A percentile compares a stretch with the other conserved stretches of the same genome.
These are phyloP conservation scores for Cronartium quercuum DNA, from an alignment of 1,284 basidiomycete genomes.

Conservation along the genomic window DNA sequence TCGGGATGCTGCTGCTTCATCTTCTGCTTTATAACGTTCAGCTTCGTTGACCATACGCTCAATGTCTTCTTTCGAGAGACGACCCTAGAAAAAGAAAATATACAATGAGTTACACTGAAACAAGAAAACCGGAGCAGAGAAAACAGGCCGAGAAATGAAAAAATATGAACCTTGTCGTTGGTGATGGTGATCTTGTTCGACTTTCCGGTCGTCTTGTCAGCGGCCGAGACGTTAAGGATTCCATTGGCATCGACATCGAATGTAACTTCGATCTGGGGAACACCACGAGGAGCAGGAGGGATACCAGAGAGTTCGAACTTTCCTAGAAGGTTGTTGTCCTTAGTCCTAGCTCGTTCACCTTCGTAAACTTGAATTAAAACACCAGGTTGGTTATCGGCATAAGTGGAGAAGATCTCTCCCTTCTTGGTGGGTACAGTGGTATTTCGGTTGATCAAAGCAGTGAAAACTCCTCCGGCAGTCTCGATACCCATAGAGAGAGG, in stretches of 20 bases:
- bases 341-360: conserved; percentile 97
- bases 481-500: conserved; percentile 83
- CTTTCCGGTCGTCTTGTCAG: conserved; percentile 97
- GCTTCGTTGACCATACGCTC: conserved; percentile 93
- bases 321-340: conserved; percentile 99
- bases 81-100: conserved; percentile 58
- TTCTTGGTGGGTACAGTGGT: conserved; percentile 99
- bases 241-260: conserved; percentile 82
- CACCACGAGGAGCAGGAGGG: conserved; percentile 95
- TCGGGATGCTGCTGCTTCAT: conserved; percentile 55
- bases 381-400: conserved; percentile 98
- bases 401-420: conserved; percentile 97
- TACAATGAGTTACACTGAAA: conserved; percentile 23
- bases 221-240: conserved; percentile 91
- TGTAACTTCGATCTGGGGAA: conserved; percentile 88
- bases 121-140: conserved; percentile 26
- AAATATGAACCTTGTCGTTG: conserved; percentile 75
- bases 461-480: conserved; percentile 98
- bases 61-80: conserved; percentile 96
- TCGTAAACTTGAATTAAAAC: conserved; percentile 98
- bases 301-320: conserved; percentile 98
- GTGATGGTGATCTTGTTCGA: conserved; percentile 78
- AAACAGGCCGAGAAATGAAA: not conserved
- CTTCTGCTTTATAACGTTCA: conserved; percentile 79
- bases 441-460: conserved; percentile 93